Conservation (phyloP, 257 asterid species). For the Knoxia roxburghii region DNA sequence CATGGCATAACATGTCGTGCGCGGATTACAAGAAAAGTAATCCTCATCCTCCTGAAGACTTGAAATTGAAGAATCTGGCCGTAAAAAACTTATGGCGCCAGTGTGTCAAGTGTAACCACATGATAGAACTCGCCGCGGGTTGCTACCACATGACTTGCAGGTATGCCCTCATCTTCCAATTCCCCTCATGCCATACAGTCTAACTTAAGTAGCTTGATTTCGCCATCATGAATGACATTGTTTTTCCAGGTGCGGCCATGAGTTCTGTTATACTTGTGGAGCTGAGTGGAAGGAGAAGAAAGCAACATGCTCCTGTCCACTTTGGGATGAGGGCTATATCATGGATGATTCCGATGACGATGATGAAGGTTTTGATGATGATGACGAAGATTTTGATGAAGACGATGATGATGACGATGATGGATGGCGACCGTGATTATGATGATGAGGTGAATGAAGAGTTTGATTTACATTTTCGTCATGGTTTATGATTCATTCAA, state of each 20-base stretch:
- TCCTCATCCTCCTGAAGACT: conserved; percentile 45
- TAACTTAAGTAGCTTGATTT: not conserved
- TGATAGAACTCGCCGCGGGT: conserved; percentile 28
- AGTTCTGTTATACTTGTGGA: conserved; percentile 80
- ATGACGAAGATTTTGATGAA: not conserved
- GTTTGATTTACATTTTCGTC: too few species aligned
- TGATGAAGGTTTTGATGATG: conserved; percentile 8
- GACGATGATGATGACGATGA: not conserved
- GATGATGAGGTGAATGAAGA: not conserved
- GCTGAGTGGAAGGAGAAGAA: conserved; percentile 68
- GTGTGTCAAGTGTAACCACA: conserved; percentile 27
- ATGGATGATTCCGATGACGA: conserved; percentile 13
- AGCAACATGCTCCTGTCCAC: conserved; percentile 59
- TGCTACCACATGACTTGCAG: conserved; percentile 36
- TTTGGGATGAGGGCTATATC: conserved; percentile 57
- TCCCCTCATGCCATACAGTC: not conserved
- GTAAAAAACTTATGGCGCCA: conserved; percentile 26
- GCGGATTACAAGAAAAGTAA: conserved; percentile 32
- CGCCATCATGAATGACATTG: not conserved
- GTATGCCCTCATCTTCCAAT: conserved; percentile 5
- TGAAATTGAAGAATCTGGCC: conserved; percentile 41
- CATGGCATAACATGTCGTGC: conserved; percentile 73
- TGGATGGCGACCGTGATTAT: too few species aligned
- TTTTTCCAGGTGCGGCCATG: conserved; percentile 64
- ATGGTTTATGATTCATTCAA: too few species aligned